Evolutionary conservation across 768 basidiomycete genomes (phyloP).

Genomic region (Tricholoma bakamatsutake): DNA sequence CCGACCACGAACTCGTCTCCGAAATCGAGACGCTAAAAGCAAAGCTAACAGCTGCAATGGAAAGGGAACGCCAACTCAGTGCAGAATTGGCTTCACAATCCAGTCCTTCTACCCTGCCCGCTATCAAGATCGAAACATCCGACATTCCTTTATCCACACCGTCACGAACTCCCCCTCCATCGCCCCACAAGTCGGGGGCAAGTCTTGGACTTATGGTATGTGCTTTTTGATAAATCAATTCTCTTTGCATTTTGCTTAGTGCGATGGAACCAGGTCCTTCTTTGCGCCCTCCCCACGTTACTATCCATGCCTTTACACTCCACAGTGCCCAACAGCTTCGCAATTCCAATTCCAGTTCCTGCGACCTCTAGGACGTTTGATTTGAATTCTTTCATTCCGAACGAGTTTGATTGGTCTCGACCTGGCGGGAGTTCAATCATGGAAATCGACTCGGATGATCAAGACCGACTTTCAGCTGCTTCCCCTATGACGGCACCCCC

Average conservation of each 20-base stretch:
- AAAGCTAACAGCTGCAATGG: conserved; percentile 56
- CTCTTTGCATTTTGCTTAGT: conserved; percentile 11
- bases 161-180: conserved; percentile 31
- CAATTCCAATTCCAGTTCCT: conserved; percentile 43
- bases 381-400: conserved; percentile 41
- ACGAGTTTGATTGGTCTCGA: conserved; percentile 52
- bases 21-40: conserved; percentile 64
- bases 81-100: conserved; percentile 48
- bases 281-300: conserved; percentile 72
- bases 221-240: conserved; percentile 8
- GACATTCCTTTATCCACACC: conserved; percentile 47
- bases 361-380: conserved; percentile 41
- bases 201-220: conserved; percentile 69
- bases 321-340: conserved; percentile 48
- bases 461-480: conserved; percentile 26
- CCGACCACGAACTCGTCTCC: conserved; percentile 39
- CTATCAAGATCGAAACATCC: conserved; percentile 54
- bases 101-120: conserved; percentile 20
- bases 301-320: conserved; percentile 61
- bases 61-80: conserved; percentile 62
- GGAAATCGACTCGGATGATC: conserved; percentile 39
- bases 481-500: conserved; percentile 23
- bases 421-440: conserved; percentile 34
- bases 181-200: conserved; percentile 55
- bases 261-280: conserved; percentile 51